These are phyloP conservation scores for Xylariaceae sp. DNA, from an alignment of 2,329 filamentous ascomycete genomes.

Conservation along the genomic window DNA sequence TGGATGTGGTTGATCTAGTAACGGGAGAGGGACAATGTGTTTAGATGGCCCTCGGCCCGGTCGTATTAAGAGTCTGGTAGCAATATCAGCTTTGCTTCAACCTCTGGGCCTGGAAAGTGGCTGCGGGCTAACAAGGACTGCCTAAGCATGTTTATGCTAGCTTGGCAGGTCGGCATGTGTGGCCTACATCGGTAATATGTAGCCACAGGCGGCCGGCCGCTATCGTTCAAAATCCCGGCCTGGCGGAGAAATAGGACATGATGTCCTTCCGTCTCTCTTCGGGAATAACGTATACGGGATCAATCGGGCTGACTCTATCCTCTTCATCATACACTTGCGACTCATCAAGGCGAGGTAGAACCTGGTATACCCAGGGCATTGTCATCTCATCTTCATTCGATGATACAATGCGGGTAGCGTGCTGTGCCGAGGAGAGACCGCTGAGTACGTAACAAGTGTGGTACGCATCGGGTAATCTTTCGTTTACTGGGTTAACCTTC, in stretches of 20 bases:
- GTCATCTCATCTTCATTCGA: slow-evolving; percentile 40
- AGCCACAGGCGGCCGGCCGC: slow-evolving; percentile 32
- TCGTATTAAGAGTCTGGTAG: slow-evolving; percentile 18
- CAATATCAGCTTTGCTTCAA: slow-evolving; percentile 6
- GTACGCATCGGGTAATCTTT: slow-evolving; percentile 74
- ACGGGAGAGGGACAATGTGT: slow-evolving; percentile 15
- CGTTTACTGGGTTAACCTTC: slow-evolving; percentile 10
- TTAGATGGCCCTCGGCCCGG: slow-evolving; percentile 7
- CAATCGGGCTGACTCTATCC: slow-evolving; percentile 65
- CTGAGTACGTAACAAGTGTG: slow-evolving; percentile 90
- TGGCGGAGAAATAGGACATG: slow-evolving; percentile 58
- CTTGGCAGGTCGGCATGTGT: slow-evolving; percentile 29
- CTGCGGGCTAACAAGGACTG: slow-evolving; percentile 19
- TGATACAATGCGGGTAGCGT: slow-evolving; percentile 44
- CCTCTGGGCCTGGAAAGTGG: slow-evolving; percentile 9
- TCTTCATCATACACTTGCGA: slow-evolving; percentile 63
- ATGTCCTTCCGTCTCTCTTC: slow-evolving; percentile 61
- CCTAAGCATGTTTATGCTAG: slow-evolving; percentile 28
- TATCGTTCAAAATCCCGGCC: slow-evolving; percentile 47
- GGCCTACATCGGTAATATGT: slow-evolving; percentile 29
- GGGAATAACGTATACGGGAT: slow-evolving; percentile 83
- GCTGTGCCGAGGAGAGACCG: slow-evolving; percentile 76
- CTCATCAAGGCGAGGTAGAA: slow-evolving; percentile 46
- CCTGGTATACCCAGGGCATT: slow-evolving; percentile 35
- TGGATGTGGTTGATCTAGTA: slow-evolving; percentile 17